Percentiles rank a stretch among this genome's conserved stretches.
Evolutionary conservation across 306 rosid genomes (phyloP).

Genomic region (Vigna hirtella): DNA sequence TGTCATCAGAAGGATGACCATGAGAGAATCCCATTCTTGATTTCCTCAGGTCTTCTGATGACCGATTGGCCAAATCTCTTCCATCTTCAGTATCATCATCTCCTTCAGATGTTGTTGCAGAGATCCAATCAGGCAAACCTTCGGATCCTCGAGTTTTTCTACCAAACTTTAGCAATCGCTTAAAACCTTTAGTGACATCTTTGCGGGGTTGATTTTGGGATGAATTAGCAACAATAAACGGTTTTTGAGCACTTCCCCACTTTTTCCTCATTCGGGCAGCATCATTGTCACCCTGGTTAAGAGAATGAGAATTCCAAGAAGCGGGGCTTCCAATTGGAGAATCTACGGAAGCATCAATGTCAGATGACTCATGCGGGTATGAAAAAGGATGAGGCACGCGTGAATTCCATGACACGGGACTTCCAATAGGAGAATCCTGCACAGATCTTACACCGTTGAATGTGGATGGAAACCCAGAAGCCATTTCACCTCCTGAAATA

Average conservation of each 20-base stretch:
- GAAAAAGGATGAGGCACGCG: conserved; percentile 75
- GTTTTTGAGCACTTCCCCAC: conserved; percentile 99
- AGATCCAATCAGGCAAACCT: conserved; percentile 85
- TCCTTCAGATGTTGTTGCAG: conserved; percentile 99
- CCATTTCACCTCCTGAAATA: conserved; percentile 65
- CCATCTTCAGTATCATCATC: conserved; percentile 97
- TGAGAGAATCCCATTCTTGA: conserved; percentile 96
- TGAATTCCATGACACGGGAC: conserved; percentile 93
- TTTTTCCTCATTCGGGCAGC: conserved; percentile 97
- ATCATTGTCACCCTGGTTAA: conserved; percentile 78
- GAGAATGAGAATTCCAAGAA: conserved; percentile 90
- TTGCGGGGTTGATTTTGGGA: conserved; percentile 88
- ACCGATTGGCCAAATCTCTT: conserved; percentile 84
- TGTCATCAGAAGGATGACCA: conserved; percentile 83
- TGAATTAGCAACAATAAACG: conserved; percentile 74
- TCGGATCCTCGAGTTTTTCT: conserved; percentile 95
- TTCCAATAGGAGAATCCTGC: conserved; percentile 91
- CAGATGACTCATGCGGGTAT: conserved; percentile 84
- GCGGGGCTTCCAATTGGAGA: conserved; percentile 98
- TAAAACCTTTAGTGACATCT: conserved; percentile 94
- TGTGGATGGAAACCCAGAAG: conserved; percentile 61
- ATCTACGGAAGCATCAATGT: conserved; percentile 85
- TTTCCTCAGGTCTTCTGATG: conserved; percentile 92
- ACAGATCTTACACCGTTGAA: conserved; percentile 66
- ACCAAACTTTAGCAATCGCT: conserved; percentile 89